Evolutionary conservation across 2,329 filamentous ascomycete genomes (phyloP).

Genomic region (Aureobasidium musti): DNA sequence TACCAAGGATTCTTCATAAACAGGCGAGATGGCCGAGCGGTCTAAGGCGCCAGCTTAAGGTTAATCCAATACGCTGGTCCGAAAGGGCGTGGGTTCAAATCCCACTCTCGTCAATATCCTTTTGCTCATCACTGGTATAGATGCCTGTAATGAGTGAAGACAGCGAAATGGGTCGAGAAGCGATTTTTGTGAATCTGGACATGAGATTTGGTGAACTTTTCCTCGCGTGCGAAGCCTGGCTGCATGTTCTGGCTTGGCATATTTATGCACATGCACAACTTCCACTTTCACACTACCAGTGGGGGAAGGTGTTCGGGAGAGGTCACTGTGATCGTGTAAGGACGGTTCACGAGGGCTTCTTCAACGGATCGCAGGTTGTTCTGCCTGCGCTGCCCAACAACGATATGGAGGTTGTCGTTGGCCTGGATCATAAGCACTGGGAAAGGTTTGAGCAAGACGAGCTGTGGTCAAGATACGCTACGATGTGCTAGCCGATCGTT

Average conservation of each 20-base stretch:
- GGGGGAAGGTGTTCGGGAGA: background rate
- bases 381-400: background rate
- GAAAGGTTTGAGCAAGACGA: background rate
- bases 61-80: conserved; percentile 15
- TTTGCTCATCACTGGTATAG: background rate
- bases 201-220: background rate
- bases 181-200: too few relatives aligned
- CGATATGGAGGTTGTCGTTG: background rate
- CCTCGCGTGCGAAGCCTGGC: background rate
- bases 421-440: background rate
- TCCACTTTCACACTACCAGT: background rate
- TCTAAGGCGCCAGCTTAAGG: conserved; percentile 26
- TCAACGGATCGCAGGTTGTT: background rate
- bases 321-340: background rate
- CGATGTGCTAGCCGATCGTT: background rate
- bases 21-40: conserved; percentile 24
- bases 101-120: conserved; percentile 17
- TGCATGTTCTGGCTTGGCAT: background rate
- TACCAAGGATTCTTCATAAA: too few relatives aligned
- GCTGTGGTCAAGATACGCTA: background rate
- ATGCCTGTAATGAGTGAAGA: too few relatives aligned
- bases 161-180: background rate
- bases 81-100: conserved; percentile 23
- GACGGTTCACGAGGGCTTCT: background rate
- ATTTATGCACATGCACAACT: background rate